Base-by-base conservation (phyloP, 1,284 basidiomycete genomes). In the Cutaneotrichosporon sp. region DNA sequence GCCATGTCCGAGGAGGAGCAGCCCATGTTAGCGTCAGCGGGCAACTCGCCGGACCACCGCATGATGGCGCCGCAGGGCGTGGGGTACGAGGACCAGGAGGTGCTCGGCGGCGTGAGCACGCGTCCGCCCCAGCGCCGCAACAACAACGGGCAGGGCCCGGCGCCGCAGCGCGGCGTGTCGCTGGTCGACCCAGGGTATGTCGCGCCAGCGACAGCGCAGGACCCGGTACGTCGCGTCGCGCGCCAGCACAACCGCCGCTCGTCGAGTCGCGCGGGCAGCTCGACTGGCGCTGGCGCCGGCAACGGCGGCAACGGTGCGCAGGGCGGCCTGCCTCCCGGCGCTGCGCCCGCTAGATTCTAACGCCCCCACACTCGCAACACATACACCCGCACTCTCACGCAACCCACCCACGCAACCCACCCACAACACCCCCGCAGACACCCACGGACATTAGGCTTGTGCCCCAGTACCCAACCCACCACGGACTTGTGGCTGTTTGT, bases 171-270 rank as follows among this genome's bases (percentile, higher is more conserved):
- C 17, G 88, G 89, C 30, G 79, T 92, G 33, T 84, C 83, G 48
- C 72, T 92, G 54, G 81, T 81, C 45, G 90, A 92, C 64, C 78
- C 81, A 60, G 90, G 90, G 14, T 87, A 87, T 44, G 86, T 90
- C 2, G 82, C 85, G 34, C 81, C 81, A 26, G 84, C 85, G 7
- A 85, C 83, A 37, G 85, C 89, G 2, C 83, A 86, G 43, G 66
- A 72, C 51, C 67, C 71, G 13, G 71, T 73, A n/a, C 59, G 71
- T 55, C 54, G 70, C 22, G 69, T 69, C 4, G 67, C 66, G 8
- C 50, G 65, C 35, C 46, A 57, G 26, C 58, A 59, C 50, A 61
- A 65, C 36, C 59, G 66, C 38, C 55, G 65, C 34, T 66, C 67
- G 10, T 61, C 58, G 0, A 45, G 65, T 21, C 26, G 47, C 23